Evolutionary conservation across 257 asterid genomes (phyloP), one percentile per base, ranked within the genome.

Genomic region (Apocynum venetum): DNA sequence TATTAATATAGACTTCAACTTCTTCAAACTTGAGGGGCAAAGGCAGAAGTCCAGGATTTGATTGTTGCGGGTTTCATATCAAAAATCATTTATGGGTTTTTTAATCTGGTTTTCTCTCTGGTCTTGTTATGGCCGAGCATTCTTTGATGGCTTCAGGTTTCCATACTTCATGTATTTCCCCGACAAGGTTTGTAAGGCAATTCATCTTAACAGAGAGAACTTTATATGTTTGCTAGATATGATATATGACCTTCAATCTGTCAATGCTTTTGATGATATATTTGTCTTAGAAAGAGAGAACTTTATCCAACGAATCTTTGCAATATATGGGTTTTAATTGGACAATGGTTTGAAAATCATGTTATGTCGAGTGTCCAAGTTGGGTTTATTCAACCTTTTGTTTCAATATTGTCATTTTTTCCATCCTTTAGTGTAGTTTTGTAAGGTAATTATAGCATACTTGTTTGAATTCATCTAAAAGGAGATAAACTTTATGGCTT

Each of bases 61-160:
- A 25, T 25, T 0, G 31, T 25, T 25, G 31, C 31, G 31, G 31
- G 31, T 25, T 25, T 25, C 31, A 25, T 25, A 69, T 53, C 73
- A 66, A 78, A 76, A 43, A 83, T 68, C 77, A 41, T 49, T 41
- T 53, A 56, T 57, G 80, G 75, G 80, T 77, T 80, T 80, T 78
- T 61, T 49, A 49, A 52, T 38, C 71, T 76, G 76, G 31, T 25
- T 52, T 77, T 81, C 79, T 76, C 75, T 66, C 64, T 35, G 61
- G 31, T 55, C 25, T 41, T n/a, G 72, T 75, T n/a, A 89, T 84
- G 92, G 88, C 78, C 80, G 93, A 92, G 85, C 84, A 84, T 35
- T 88, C 86, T 79, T 81, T 89, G 87, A 85, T 91, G 94, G 92
- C 98, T 84, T 91, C 95, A 60, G 91, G 89, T 75, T 74, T 83